Base-by-base conservation (phyloP, 148 eudicot genomes). In the Euryodendron excelsum region DNA sequence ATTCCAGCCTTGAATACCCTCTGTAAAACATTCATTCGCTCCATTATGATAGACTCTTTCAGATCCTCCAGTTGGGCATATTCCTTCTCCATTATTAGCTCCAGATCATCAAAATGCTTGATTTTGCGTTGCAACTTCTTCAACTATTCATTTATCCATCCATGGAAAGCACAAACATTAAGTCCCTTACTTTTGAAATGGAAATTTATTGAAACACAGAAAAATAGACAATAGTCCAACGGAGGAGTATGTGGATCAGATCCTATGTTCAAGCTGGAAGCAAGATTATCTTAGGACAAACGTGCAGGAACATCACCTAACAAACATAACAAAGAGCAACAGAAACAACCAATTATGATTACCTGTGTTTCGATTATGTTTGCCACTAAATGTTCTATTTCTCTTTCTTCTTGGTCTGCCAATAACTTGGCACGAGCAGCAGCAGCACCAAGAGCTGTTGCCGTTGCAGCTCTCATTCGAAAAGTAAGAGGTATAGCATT, bases 341-440 rank as follows among this genome's bases (percentile, higher is more conserved):
- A 53, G 15, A 13, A 15, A 33, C n/a, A 58, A 58, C 8, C n/a
- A 8, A 23, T 33, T 69, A 74, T 13, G 1, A 13, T 77, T 77
- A 96, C 99, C 99, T 93, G 97, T 12, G 88, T 81, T 69, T 91
- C 97, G 67, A 93, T 77, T 20, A 92, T 77, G 52, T 84, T 84
- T 76, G 97, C 89, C 72, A 93, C 85, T 77, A 92, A 78, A 36
- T 85, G 63, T 87, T 91, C 98, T 5, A 96, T 90, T 79, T 88
- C 91, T 82, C 91, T 90, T 72, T 93, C 96, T 89, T 96, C 99
- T 66, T 90, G 94, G 80, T 92, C 91, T 76, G 99, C 99, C 88
- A 93, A 83, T 79, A 93, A 69, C 76, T 86, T 93, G 64, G 99
- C 97, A 87, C 81, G 94, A 56, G 97, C 99, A 85, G 98, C 99